Evolutionary conservation across 2,329 filamentous ascomycete genomes (phyloP).

Genomic region (Fusarium ramigenum): DNA sequence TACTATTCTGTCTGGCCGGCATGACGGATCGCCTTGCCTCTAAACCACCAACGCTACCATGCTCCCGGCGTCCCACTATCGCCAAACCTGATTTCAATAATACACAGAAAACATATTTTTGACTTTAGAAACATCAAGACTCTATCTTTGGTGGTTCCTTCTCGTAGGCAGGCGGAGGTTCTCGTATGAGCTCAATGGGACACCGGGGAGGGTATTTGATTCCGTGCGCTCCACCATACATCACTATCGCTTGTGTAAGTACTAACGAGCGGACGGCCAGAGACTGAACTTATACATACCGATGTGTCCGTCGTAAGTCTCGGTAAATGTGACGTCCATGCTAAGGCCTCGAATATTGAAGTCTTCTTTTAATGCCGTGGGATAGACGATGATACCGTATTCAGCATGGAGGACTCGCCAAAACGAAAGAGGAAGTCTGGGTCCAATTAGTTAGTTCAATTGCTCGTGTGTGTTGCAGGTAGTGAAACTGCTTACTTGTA

Average conservation of each 20-base stretch:
- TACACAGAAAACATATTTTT: neutral
- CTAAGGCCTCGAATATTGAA: conserved; percentile 47
- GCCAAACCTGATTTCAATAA: conserved; percentile 12
- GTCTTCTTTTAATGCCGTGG: conserved; percentile 51
- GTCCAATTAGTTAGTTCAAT: conserved; percentile 5
- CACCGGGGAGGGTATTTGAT: conserved; percentile 47
- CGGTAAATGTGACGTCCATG: conserved; percentile 49
- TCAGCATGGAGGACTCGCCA: conserved; percentile 51
- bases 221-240: conserved; percentile 46
- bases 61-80: conserved; percentile 2
- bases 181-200: conserved; percentile 51
- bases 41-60: conserved; percentile 13
- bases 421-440: conserved; percentile 50
- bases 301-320: conserved; percentile 50
- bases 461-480: neutral
- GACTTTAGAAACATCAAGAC: neutral
- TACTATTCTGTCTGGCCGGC: neutral
- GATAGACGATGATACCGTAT: conserved; percentile 54
- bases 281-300: conserved; percentile 35
- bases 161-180: conserved; percentile 50
- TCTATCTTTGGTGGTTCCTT: conserved; percentile 28
- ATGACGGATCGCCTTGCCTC: neutral
- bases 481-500: conserved; percentile 44
- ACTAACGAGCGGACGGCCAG: neutral
- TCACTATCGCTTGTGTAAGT: conserved; percentile 42